These are phyloP conservation scores for Trichoderma breve DNA, from an alignment of 2,329 filamentous ascomycete species.

Conservation along the genomic window DNA sequence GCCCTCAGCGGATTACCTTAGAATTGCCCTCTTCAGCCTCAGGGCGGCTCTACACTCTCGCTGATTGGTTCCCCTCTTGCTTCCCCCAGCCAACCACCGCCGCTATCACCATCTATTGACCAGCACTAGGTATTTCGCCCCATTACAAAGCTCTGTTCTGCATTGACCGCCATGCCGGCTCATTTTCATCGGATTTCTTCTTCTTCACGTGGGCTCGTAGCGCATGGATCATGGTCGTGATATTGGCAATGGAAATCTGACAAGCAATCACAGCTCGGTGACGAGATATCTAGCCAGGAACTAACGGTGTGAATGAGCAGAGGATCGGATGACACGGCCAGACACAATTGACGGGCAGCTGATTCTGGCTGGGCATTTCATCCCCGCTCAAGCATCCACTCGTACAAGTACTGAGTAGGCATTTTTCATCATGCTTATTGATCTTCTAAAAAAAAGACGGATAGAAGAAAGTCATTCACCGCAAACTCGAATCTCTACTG, in stretches of 20 bases:
- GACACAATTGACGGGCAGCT: not conserved
- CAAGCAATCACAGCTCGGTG: not conserved
- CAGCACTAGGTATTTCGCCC: not conserved
- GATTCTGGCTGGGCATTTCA: too few species aligned
- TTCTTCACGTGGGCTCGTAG: not conserved
- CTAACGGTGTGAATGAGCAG: not conserved
- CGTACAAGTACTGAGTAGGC: not conserved
- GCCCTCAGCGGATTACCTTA: not conserved
- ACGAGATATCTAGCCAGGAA: not conserved
- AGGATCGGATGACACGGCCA: not conserved
- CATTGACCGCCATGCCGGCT: not conserved
- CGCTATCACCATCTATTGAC: not conserved
- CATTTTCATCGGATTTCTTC: not conserved
- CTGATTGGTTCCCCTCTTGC: constrained; percentile 19
- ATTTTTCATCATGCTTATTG: not conserved
- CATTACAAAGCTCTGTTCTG: not conserved
- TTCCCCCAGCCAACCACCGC: constrained; percentile 15
- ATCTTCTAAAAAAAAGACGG: not conserved
- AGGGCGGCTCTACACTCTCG: constrained; percentile 21
- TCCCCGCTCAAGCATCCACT: not conserved
- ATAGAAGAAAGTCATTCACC: not conserved
- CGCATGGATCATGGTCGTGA: not conserved
- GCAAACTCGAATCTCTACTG: not conserved
- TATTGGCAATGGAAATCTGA: not conserved
- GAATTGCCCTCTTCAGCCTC: constrained; percentile 21